Evolutionary conservation across 495 filamentous ascomycete species (phyloP).

Genomic region (Penicillium argentinense): DNA sequence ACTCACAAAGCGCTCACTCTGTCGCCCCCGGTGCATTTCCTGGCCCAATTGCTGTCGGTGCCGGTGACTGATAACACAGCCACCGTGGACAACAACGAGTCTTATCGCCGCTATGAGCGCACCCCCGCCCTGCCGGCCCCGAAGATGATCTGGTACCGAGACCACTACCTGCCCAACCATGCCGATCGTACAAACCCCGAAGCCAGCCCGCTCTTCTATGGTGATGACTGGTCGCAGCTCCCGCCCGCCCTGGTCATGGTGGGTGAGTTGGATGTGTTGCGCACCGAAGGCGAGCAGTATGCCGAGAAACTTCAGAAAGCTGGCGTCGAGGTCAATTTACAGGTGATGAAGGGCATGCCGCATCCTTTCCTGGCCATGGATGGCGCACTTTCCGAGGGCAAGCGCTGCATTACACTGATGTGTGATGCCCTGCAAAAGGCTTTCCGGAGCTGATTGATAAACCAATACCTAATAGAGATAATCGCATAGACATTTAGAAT

Average conservation of each 20-base stretch:
- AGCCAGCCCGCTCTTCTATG: conserved; percentile 54
- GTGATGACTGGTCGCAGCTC: conserved; percentile 47
- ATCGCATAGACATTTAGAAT: conserved; percentile 8
- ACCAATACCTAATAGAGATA: not conserved
- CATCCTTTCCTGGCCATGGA: conserved; percentile 66
- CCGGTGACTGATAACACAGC: conserved; percentile 61
- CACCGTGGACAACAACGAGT: conserved; percentile 38
- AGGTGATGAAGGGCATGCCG: conserved; percentile 60
- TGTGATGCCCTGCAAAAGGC: conserved; percentile 50
- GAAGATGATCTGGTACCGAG: conserved; percentile 61
- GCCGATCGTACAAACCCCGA: conserved; percentile 49
- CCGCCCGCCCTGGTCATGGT: conserved; percentile 54
- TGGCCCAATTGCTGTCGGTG: conserved; percentile 54
- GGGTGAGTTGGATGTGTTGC: conserved; percentile 56
- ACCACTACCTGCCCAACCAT: conserved; percentile 53
- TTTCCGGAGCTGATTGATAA: conserved; percentile 30
- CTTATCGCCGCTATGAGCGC: conserved; percentile 51
- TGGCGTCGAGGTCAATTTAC: conserved; percentile 53
- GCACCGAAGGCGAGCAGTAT: conserved; percentile 52
- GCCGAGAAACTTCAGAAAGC: conserved; percentile 48
- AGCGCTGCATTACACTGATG: conserved; percentile 53
- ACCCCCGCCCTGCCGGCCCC: conserved; percentile 49
- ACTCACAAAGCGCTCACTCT: conserved; percentile 51
- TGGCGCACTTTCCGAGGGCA: conserved; percentile 51
- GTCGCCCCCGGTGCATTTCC: conserved; percentile 44